These are phyloP conservation scores for Psilocybe sp. DNA, from an alignment of 768 basidiomycete species.

Conservation along the genomic window DNA sequence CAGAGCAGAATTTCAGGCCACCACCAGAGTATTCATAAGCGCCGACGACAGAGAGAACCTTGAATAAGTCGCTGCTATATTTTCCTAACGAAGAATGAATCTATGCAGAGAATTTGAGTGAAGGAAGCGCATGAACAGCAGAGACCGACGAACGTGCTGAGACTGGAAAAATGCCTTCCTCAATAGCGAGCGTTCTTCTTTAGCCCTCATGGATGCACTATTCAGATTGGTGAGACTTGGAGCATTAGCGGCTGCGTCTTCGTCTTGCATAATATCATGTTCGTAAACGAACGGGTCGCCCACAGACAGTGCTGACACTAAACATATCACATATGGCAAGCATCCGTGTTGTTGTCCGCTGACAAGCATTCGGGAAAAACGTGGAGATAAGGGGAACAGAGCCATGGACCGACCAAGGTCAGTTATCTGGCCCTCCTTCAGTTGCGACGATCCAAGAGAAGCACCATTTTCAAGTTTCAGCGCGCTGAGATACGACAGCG, in stretches of 20 bases:
- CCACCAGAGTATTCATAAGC: conserved; percentile 93
- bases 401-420: conserved; percentile 91
- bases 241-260: conserved; percentile 35
- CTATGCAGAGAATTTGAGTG: conserved; percentile 33
- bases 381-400: conserved; percentile 88
- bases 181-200: conserved; percentile 55
- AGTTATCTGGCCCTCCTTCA: conserved; percentile 63
- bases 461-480: conserved; percentile 39
- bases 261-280: conserved; percentile 52
- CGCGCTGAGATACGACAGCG: conserved; percentile 81
- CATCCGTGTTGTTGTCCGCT: conserved; percentile 82
- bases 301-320: conserved; percentile 89
- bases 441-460: conserved; percentile 17
- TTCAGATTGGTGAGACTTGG: conserved; percentile 42
- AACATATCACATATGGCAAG: conserved; percentile 85
- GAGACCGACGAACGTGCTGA: conserved; percentile 57
- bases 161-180: conserved; percentile 81
- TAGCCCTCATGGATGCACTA: conserved; percentile 44
- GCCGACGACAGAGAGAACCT: conserved; percentile 88
- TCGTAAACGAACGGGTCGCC: conserved; percentile 95
- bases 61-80: conserved; percentile 82
- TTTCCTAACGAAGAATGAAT: conserved; percentile 77
- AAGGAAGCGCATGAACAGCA: neutral
- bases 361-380: conserved; percentile 95
- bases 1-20: conserved; percentile 73